Percentiles rank a stretch among this genome's conserved stretches.
Evolutionary conservation across 306 rosid species (phyloP).

Genomic region (Amphicarpaea edgeworthii): DNA sequence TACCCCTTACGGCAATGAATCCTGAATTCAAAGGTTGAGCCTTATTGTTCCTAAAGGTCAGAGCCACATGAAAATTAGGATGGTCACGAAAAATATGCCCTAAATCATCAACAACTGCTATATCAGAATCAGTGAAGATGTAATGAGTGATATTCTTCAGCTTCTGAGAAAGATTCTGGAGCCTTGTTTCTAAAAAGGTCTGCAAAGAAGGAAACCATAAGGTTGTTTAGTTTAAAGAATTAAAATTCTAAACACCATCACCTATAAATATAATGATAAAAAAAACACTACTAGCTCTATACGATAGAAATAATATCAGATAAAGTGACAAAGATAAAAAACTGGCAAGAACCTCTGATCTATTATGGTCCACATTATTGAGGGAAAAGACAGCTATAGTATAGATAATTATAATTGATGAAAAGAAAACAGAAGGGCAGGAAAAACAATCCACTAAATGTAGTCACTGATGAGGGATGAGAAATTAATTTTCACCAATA

Average conservation of each 20-base stretch:
- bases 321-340: slow-evolving; percentile 2
- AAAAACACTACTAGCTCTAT: slow-evolving; percentile 10
- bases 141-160: slow-evolving; percentile 59
- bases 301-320: slow-evolving; percentile 10
- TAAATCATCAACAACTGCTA: slow-evolving; percentile 83
- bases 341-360: slow-evolving; percentile 9
- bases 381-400: not conserved
- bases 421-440: not conserved
- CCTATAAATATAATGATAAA: slow-evolving; percentile 1
- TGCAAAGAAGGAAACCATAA: slow-evolving; percentile 50
- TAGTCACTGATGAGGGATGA: slow-evolving; percentile 3
- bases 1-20: slow-evolving; percentile 93
- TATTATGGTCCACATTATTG: slow-evolving; percentile 15
- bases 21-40: slow-evolving; percentile 96
- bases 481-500: slow-evolving; percentile 31
- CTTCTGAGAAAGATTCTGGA: slow-evolving; percentile 59
- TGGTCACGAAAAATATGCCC: slow-evolving; percentile 68
- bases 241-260: slow-evolving; percentile 15
- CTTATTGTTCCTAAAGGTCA: slow-evolving; percentile 91
- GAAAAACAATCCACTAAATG: not conserved
- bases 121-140: slow-evolving; percentile 92
- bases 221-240: slow-evolving; percentile 19
- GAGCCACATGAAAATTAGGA: slow-evolving; percentile 80
- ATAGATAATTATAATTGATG: slow-evolving; percentile 18
- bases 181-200: slow-evolving; percentile 76